Conservation (phyloP, 768 basidiomycete species). For the Tremella mesenterica region DNA sequence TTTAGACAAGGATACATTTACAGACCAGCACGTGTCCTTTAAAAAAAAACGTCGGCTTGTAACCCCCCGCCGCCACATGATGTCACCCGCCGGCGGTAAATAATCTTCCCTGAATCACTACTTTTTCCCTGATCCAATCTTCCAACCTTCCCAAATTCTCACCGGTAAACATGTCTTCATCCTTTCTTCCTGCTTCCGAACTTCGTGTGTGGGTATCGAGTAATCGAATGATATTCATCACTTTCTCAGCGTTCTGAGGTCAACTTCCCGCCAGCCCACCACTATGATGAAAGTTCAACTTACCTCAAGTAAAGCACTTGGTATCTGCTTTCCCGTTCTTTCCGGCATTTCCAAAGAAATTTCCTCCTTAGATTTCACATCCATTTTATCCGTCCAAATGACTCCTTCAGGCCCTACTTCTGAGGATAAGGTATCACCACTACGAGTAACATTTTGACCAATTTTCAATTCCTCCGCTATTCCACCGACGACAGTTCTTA, state of each 20-base stretch:
- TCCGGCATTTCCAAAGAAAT: no score
- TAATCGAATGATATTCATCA: neutral
- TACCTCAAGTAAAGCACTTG: no score
- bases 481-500: slow-evolving; percentile 27
- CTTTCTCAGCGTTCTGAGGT: neutral
- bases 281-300: neutral
- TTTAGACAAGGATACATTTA: no score
- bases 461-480: slow-evolving; percentile 16
- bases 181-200: neutral
- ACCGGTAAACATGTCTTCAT: neutral
- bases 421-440: neutral
- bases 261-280: neutral
- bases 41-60: no score
- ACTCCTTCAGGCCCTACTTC: neutral
- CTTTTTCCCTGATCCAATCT: neutral
- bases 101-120: no score
- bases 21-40: no score
- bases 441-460: neutral
- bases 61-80: no score
- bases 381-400: no score
- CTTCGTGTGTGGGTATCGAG: neutral
- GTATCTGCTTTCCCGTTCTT: no score
- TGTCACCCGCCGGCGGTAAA: no score
- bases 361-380: no score
- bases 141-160: neutral